Percentiles rank a stretch among this genome's conserved stretches.
phyloP scores from a whole-genome alignment of 2,329 filamentous ascomycete genomes.

The Diaporthe sp. region DNA sequence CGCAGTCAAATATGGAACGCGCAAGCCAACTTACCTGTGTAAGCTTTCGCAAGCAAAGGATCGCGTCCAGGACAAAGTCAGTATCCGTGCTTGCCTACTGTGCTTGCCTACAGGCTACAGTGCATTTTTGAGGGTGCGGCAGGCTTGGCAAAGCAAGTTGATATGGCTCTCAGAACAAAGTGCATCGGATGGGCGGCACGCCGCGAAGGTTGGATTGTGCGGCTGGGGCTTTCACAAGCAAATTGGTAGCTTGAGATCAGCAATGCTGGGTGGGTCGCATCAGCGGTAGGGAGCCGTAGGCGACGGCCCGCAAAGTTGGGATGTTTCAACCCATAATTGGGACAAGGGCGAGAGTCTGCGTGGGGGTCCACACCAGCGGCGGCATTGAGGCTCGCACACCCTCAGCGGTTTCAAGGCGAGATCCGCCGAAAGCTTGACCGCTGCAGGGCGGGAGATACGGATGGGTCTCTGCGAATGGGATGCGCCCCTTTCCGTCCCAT shows the following conservation, averaged over 20 bases:
- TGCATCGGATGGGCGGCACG: neutral
- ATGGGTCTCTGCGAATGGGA: slow-evolving; percentile 9
- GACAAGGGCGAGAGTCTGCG: neutral
- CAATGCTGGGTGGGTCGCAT: neutral
- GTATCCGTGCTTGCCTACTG: neutral
- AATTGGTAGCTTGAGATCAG: neutral
- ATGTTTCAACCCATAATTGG: slow-evolving; percentile 24
- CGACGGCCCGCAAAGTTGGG: slow-evolving; percentile 10
- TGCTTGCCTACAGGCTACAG: neutral
- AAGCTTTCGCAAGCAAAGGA: neutral
- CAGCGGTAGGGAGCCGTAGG: neutral
- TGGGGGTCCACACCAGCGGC: neutral
- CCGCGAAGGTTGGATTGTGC: slow-evolving; percentile 2
- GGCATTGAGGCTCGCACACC: neutral
- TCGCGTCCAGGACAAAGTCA: neutral
- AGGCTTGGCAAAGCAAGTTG: slow-evolving; percentile 11
- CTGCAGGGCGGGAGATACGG: neutral
- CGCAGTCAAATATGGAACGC: slow-evolving; percentile 11
- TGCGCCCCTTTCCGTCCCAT: slow-evolving; percentile 9
- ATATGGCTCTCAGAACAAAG: neutral
- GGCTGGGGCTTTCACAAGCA: neutral
- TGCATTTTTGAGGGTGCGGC: neutral
- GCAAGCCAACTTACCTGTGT: neutral
- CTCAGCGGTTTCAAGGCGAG: slow-evolving; percentile 16
- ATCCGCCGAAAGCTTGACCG: slow-evolving; percentile 20